Percentiles rank a stretch among this genome's conserved stretches.
These are phyloP conservation scores for Pichia sp. DNA, from an alignment of 1,139 yeast species.

Conservation along the genomic window DNA sequence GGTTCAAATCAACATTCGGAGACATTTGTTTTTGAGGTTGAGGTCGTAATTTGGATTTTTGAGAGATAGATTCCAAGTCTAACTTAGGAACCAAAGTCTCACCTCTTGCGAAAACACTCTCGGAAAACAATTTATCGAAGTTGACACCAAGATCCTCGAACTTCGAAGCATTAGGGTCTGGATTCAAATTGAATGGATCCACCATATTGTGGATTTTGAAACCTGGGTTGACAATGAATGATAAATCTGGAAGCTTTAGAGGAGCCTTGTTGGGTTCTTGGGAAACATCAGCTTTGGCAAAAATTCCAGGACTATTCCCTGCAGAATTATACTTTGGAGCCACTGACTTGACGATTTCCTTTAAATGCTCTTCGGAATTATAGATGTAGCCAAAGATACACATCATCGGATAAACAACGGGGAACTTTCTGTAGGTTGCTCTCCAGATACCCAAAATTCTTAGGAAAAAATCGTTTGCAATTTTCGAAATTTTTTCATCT, in stretches of 20 bases:
- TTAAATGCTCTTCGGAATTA: conserved; percentile 33
- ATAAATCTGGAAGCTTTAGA: conserved; percentile 16
- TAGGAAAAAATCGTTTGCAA: conserved; percentile 26
- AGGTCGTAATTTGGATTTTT: neutral
- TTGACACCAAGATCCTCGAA: conserved; percentile 21
- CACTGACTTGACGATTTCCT: conserved; percentile 20
- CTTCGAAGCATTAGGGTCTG: conserved; percentile 13
- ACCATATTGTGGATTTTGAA: conserved; percentile 5
- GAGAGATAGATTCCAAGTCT: conserved; percentile 7
- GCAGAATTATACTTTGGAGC: conserved; percentile 11
- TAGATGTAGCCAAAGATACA: conserved; percentile 25
- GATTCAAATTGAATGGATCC: conserved; percentile 2
- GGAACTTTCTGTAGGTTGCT: conserved; percentile 33
- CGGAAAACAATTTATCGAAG: conserved; percentile 24
- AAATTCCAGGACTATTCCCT: neutral
- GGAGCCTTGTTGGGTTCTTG: conserved; percentile 1
- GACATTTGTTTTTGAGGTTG: neutral
- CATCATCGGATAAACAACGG: conserved; percentile 22
- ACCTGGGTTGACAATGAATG: conserved; percentile 14
- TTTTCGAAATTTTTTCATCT: conserved; percentile 25
- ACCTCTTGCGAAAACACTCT: conserved; percentile 38
- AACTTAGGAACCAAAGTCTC: conserved; percentile 28
- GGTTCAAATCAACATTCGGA: neutral
- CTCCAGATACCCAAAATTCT: conserved; percentile 24
- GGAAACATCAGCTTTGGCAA: neutral